phyloP scores from a whole-genome alignment of 176 grass and related monocot species.

The Carex parvula region DNA sequence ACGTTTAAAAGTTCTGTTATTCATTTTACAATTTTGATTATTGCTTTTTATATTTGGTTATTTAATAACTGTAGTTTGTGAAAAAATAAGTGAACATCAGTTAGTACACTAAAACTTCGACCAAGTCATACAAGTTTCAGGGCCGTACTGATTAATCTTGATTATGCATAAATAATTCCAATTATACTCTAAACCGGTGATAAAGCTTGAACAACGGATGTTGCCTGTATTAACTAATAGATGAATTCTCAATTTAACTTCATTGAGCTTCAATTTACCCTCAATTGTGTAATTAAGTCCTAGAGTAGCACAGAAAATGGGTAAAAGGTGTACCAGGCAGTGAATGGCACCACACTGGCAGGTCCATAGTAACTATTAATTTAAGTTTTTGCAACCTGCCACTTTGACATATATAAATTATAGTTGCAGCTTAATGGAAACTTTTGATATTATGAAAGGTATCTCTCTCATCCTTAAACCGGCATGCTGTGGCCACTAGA shows the following conservation, averaged over 20 bases:
- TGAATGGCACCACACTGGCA: background rate
- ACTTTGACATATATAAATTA: conserved; percentile 20
- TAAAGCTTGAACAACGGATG: background rate
- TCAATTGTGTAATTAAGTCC: background rate
- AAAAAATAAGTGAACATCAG: background rate
- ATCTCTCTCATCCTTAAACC: conserved; percentile 87
- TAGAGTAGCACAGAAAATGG: background rate
- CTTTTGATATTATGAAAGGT: conserved; percentile 75
- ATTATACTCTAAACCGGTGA: background rate
- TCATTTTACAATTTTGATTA: background rate
- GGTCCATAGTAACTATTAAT: background rate
- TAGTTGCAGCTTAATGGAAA: conserved; percentile 54
- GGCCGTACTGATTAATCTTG: background rate
- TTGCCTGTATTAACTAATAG: background rate
- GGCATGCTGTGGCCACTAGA: conserved; percentile 95
- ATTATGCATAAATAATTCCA: background rate
- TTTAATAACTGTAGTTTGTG: conserved; percentile 19
- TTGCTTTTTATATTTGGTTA: background rate
- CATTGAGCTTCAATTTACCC: background rate
- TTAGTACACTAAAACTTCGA: background rate
- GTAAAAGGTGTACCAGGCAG: background rate
- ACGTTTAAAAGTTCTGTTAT: background rate
- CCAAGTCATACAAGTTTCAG: background rate
- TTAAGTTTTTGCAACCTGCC: background rate
- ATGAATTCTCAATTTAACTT: background rate